Evolutionary conservation across 345 rosid species (phyloP), one percentile per base, ranked within the genome.

Genomic region (Ceriops tagal): DNA sequence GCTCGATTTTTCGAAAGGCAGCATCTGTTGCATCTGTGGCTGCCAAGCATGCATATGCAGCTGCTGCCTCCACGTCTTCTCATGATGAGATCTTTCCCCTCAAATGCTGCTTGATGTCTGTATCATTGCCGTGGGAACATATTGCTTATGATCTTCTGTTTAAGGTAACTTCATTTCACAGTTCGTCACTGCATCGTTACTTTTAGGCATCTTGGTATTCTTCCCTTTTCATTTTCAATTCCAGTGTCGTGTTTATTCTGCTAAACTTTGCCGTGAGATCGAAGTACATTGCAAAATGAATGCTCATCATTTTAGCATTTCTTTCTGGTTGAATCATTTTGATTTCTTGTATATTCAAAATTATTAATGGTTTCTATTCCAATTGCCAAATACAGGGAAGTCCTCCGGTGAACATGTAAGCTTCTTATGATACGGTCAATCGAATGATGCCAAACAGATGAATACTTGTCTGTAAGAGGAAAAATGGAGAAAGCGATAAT

Each of bases 21-120:
- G 99, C 97, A 73, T 77, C 91, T 58, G 88, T 88, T 83, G 98
- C 97, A 65, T 87, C 96, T 75, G 88, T 84, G 68, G 98, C 99
- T 57, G 98, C 98, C 76, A 96, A 90, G 77, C 89, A 92, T 71
- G 99, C 96, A 27, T 90, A 85, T 85, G 96, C 96, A 70, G 96
- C 90, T 58, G 93, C 96, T n/a, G 80, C 96, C 13, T 70, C 83
- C 60, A 58, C 85, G 3, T 79, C 79, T 66, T 79, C 81, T 61
- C 92, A 86, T 59, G 97, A 90, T 30, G 97, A 92, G 81, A 90
- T 90, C 91, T 64, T 96, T 53, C 98, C 98, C 74, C 89, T 92
- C 28, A 92, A 90, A 71, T 96, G 99, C 85, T 89, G 98, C 69
- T 83, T 96, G 61, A 96, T 96, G 98, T 89, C 99, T 24, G 83